Percentiles rank a stretch among this genome's conserved stretches.
phyloP scores from a whole-genome alignment of 345 rosid genomes.

The Reutealis trisperma region DNA sequence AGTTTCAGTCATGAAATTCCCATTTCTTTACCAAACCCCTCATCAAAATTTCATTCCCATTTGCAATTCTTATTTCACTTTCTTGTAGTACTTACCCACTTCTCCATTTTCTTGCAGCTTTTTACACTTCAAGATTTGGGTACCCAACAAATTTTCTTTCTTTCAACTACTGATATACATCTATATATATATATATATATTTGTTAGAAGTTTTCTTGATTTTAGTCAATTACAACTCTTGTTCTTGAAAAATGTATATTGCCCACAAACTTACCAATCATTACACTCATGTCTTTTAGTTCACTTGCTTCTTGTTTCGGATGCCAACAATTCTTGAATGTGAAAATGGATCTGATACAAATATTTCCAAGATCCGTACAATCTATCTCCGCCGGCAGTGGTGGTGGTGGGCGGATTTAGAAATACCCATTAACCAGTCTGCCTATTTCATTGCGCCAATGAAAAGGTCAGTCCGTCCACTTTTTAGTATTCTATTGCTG shows the following conservation, averaged over 20 bases:
- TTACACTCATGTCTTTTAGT: neutral
- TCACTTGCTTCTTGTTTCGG: neutral
- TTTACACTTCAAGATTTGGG: neutral
- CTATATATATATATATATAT: too few species aligned
- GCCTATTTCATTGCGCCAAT: constrained; percentile 30
- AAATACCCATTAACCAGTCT: constrained; percentile 20
- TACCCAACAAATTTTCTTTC: neutral
- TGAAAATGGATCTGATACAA: constrained; percentile 39
- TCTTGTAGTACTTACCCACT: constrained; percentile 12
- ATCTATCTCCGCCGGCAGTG: neutral
- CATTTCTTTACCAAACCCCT: constrained; percentile 15
- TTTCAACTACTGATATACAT: neutral
- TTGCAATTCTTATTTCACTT: constrained; percentile 24
- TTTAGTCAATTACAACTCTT: neutral
- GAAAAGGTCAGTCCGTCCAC: constrained; percentile 75
- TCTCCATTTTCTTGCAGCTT: neutral
- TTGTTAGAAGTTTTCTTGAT: neutral
- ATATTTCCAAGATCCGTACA: constrained; percentile 22
- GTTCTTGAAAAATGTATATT: neutral
- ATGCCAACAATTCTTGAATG: constrained; percentile 22
- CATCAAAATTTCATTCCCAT: constrained; percentile 2
- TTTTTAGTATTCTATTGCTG: constrained; percentile 58
- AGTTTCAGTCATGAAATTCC: constrained; percentile 23
- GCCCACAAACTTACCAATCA: neutral
- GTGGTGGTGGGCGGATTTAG: constrained; percentile 21